Evolutionary conservation across 2,329 filamentous ascomycete species (phyloP), one percentile per base, ranked within the genome.

Genomic region (Trichophyton schoenleinii): DNA sequence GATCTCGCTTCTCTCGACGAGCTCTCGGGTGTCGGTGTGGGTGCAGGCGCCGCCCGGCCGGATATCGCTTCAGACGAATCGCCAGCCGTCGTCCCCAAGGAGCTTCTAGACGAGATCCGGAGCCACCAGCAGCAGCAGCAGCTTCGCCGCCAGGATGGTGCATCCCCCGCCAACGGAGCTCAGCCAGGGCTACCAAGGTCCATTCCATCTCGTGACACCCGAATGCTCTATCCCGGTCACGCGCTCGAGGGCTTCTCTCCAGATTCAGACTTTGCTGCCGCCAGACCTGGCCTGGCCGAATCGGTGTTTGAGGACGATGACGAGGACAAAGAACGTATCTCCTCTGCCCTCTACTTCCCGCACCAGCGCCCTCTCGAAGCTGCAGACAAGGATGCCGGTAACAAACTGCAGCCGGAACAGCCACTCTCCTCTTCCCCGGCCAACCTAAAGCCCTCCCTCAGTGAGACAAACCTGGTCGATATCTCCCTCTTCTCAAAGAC

Each of bases 291-390:
- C 28, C 31, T 25, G 18, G 55, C 25, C 53, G 13, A 42, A 36
- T 61, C 57, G 62, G 44, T 60, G 59, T 13, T 61, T 25, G 64
- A 65, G 8, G 70, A 68, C 22, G 73, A 75, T 28, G 80, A 80
- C 38, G 83, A 83, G 3, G 82, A 84, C 62, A 77, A 78, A 61
- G 83, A 86, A 68, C 82, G 84, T 63, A 86, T 86, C 44, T 83
- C 82, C 0, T 85, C 83, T 31, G 83, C 83, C 11, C 75, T 84
- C 38, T 86, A 86, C 69, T 85, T 83, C 65, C 83, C 83, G 25
- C 83, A 86, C 72, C 80, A 83, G 65, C 79, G 81, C 8, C 72
- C 73, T 9, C 67, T 74, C 6, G 77, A 78, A 55, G 75, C 34
- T 38, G 34, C 77, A 38, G 61, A 58, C 6, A 57, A 60, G 41